These are phyloP conservation scores for Pestalotiopsis sp. DNA, from an alignment of 2,329 filamentous ascomycete genomes.

Conservation along the genomic window DNA sequence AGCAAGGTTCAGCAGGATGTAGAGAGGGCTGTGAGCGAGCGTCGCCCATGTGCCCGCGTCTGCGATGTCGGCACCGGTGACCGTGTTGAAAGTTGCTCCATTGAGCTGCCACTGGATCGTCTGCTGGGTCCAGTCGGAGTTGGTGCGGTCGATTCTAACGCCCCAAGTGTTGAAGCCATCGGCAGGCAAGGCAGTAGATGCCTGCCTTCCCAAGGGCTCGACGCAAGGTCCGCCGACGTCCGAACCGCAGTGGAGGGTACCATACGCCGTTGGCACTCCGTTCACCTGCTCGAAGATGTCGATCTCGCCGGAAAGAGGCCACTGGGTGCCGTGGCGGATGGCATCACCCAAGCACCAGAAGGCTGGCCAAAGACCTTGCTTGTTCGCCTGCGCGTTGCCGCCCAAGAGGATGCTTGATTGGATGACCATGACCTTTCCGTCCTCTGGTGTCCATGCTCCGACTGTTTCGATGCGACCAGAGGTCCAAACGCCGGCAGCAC, in stretches of 20 bases:
- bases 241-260: constrained; percentile 50
- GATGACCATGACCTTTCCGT: constrained; percentile 42
- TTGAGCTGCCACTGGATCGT: constrained; percentile 52
- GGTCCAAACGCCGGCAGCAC: constrained; percentile 45
- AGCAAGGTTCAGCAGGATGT: constrained; percentile 51
- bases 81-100: constrained; percentile 42
- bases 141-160: constrained; percentile 47
- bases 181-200: constrained; percentile 41
- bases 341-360: constrained; percentile 55
- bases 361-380: constrained; percentile 55
- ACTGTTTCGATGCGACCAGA: constrained; percentile 52
- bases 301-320: constrained; percentile 54
- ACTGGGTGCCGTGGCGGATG: constrained; percentile 45
- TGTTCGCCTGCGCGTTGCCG: constrained; percentile 34
- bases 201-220: constrained; percentile 45
- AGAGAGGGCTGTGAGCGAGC: constrained; percentile 44
- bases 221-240: constrained; percentile 49
- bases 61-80: constrained; percentile 44
- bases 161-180: constrained; percentile 52
- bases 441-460: constrained; percentile 45
- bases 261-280: constrained; percentile 46
- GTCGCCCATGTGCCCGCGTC: constrained; percentile 45
- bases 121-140: constrained; percentile 46
- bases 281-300: constrained; percentile 54
- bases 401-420: constrained; percentile 51